Evolutionary conservation across 2,329 filamentous ascomycete genomes (phyloP), one percentile per base, ranked within the genome.

Genomic region (Myotisia sp.): DNA sequence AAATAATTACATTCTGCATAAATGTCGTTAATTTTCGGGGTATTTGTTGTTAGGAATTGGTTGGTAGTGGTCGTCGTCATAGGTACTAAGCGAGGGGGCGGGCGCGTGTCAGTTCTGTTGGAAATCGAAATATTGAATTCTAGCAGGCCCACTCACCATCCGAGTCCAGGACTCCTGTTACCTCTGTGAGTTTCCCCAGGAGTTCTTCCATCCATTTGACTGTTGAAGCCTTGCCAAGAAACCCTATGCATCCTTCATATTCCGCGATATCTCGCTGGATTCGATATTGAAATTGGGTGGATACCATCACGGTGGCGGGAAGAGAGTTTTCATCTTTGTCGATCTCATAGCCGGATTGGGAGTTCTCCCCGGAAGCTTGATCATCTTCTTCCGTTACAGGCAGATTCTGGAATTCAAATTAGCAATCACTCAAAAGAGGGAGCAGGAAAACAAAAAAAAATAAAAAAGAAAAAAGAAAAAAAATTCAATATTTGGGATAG

Each of bases 1-100:
- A 52, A 50, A 41, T 60, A 61, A 19, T 47, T 53, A 20, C 56
- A 50, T 28, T 51, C 48, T 32, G 24, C 21, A 26, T 32, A 13
- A 13, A 22, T 21, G 9, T 32, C 29, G 9, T 32, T 21, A 17
- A 32, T 21, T 21, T 32, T 32, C 29, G 18, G n/a, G n/a, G n/a
- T n/a, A n/a, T n/a, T n/a, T n/a, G n/a, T n/a, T n/a, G n/a, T n/a
- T n/a, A n/a, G n/a, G n/a, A n/a, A n/a, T n/a, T n/a, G n/a, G n/a
- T n/a, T n/a, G n/a, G n/a, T n/a, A n/a, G n/a, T n/a, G n/a, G n/a
- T n/a, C n/a, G n/a, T n/a, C n/a, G n/a, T n/a, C n/a, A n/a, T n/a
- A n/a, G n/a, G n/a, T n/a, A n/a, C n/a, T n/a, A n/a, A n/a, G n/a
- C n/a, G n/a, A n/a, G n/a, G n/a, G n/a, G n/a, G n/a, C n/a, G n/a